A percentile compares a stretch with the other conserved stretches of the same genome.
These are phyloP conservation scores for Fraxinus anomala DNA, from an alignment of 257 asterid genomes.

Conservation along the genomic window DNA sequence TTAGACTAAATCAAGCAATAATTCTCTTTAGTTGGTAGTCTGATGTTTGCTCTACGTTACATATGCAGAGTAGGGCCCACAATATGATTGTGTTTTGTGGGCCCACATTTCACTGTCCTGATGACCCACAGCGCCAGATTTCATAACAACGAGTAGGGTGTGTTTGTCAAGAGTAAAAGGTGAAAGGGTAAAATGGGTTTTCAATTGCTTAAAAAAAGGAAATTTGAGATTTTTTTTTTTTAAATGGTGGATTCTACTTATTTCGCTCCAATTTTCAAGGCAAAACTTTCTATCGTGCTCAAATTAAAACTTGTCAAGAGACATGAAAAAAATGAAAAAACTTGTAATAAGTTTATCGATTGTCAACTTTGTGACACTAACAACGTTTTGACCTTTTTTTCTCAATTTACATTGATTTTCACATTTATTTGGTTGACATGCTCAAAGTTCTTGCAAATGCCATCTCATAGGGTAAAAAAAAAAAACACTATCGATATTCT, in stretches of 20 bases:
- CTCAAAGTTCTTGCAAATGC: neutral
- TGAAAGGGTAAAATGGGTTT: neutral
- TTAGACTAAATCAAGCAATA: slow-evolving; percentile 56
- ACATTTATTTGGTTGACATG: too few relatives aligned
- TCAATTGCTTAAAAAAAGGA: too few relatives aligned
- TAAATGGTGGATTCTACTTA: too few relatives aligned
- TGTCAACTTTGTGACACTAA: neutral
- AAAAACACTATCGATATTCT: neutral
- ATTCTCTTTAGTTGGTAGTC: slow-evolving; percentile 32
- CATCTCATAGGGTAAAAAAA: too few relatives aligned
- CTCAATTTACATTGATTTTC: neutral
- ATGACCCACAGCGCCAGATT: neutral
- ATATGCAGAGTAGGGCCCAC: slow-evolving; percentile 12
- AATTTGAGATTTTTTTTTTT: neutral
- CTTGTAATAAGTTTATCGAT: neutral
- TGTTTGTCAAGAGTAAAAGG: neutral
- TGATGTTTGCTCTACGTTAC: slow-evolving; percentile 24
- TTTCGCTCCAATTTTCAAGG: neutral
- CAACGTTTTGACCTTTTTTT: neutral
- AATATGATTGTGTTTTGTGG: neutral
- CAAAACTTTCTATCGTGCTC: neutral
- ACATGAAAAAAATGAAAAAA: too few relatives aligned
- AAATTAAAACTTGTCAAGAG: neutral
- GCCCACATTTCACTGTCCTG: neutral
- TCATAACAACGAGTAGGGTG: neutral